Evolutionary conservation across 1,284 basidiomycete species (phyloP).

Genomic region (Mycena citricolor): DNA sequence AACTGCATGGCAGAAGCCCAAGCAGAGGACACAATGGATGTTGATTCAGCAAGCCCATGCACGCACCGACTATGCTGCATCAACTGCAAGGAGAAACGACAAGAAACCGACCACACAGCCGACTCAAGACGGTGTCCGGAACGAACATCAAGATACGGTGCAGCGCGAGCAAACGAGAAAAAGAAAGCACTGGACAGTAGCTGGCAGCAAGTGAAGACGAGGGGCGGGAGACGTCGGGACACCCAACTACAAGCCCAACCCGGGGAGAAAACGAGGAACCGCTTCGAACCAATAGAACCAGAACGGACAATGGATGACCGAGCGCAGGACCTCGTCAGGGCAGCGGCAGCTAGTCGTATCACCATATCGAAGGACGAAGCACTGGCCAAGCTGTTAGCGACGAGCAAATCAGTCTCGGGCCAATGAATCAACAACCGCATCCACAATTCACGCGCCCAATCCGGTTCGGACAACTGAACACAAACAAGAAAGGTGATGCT

Average conservation of each 20-base stretch:
- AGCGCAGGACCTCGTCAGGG: neutral
- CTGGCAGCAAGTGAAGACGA: too few relatives aligned
- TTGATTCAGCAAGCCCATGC: neutral
- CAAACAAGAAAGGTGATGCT: conserved; percentile 18
- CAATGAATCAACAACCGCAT: neutral
- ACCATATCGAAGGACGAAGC: neutral
- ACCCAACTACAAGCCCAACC: too few relatives aligned
- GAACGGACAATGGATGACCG: conserved; percentile 8
- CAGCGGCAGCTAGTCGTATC: neutral
- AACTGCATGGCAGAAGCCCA: conserved; percentile 1
- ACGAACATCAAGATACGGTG: conserved; percentile 5
- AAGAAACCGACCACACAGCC: conserved; percentile 2
- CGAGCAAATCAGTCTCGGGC: neutral
- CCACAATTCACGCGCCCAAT: conserved; percentile 22
- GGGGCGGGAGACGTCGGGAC: too few relatives aligned
- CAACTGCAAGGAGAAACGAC: conserved; percentile 7
- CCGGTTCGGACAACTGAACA: conserved; percentile 25
- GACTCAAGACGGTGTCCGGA: conserved; percentile 15
- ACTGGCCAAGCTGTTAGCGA: neutral
- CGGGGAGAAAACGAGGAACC: too few relatives aligned
- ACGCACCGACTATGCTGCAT: conserved; percentile 4
- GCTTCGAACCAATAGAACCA: too few relatives aligned
- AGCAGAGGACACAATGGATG: neutral
- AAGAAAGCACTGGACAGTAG: neutral
- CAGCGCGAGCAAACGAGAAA: conserved; percentile 10